Evolutionary conservation across 176 grass and related monocot species (phyloP).

Genomic region (Carex pumila): DNA sequence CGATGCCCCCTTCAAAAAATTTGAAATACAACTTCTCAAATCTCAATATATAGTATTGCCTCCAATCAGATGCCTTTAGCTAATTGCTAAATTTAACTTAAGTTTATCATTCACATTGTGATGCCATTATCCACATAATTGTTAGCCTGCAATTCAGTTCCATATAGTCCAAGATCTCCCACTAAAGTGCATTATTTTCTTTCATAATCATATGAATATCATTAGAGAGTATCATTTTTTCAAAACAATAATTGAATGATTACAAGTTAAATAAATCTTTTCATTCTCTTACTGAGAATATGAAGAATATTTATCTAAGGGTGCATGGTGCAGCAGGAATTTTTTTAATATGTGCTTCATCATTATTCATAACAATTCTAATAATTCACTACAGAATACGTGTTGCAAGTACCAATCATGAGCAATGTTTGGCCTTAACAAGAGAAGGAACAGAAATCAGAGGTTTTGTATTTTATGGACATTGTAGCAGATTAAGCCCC

Average conservation of each 20-base stretch:
- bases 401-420: neutral
- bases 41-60: neutral
- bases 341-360: neutral
- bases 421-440: neutral
- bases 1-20: neutral
- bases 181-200: neutral
- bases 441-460: neutral
- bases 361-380: neutral
- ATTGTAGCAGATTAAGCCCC: neutral
- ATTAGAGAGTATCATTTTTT: neutral
- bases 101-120: neutral
- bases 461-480: neutral
- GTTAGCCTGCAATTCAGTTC: neutral
- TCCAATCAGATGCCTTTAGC: neutral
- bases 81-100: neutral
- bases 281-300: neutral
- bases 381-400: neutral
- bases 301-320: neutral
- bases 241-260: neutral
- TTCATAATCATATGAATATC: neutral
- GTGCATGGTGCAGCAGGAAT: neutral
- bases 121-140: neutral
- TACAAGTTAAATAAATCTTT: neutral
- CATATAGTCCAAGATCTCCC: neutral
- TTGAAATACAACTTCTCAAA: neutral